Evolutionary conservation across 805 yeast genomes (phyloP).

Genomic region (Myxozyma geophila): DNA sequence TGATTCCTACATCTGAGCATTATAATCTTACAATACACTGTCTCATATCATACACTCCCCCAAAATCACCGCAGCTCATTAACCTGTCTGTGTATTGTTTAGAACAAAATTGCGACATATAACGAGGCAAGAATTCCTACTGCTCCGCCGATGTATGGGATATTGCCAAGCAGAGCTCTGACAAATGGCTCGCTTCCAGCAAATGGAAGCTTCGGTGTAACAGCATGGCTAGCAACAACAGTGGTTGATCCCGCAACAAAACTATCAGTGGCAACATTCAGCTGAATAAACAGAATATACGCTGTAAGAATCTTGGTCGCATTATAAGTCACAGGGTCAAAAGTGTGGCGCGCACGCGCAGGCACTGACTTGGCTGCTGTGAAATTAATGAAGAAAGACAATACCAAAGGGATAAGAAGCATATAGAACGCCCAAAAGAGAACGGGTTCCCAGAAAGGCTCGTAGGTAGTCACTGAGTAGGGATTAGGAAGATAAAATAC

Average conservation of each 20-base stretch:
- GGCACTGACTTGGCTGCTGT: slow-evolving; percentile 34
- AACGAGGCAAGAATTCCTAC: slow-evolving; percentile 24
- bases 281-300: slow-evolving; percentile 53
- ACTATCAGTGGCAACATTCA: slow-evolving; percentile 6
- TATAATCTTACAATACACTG: neutral
- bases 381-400: slow-evolving; percentile 45
- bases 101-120: slow-evolving; percentile 31
- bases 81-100: neutral
- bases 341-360: slow-evolving; percentile 24
- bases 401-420: slow-evolving; percentile 41
- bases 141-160: slow-evolving; percentile 26
- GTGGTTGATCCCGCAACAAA: slow-evolving; percentile 17
- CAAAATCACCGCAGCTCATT: neutral
- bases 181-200: slow-evolving; percentile 47
- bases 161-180: slow-evolving; percentile 15
- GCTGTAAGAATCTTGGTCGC: slow-evolving; percentile 38
- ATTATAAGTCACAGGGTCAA: slow-evolving; percentile 37
- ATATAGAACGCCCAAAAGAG: slow-evolving; percentile 38
- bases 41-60: slow-evolving; percentile 20
- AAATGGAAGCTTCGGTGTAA: slow-evolving; percentile 48
- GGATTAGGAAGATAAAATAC: slow-evolving; percentile 31
- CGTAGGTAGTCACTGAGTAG: slow-evolving; percentile 15
- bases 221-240: slow-evolving; percentile 13
- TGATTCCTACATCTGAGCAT: too few species aligned
- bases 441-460: slow-evolving; percentile 41